Conservation (phyloP, 176 grass and related monocot species). For the Zea mays region DNA sequence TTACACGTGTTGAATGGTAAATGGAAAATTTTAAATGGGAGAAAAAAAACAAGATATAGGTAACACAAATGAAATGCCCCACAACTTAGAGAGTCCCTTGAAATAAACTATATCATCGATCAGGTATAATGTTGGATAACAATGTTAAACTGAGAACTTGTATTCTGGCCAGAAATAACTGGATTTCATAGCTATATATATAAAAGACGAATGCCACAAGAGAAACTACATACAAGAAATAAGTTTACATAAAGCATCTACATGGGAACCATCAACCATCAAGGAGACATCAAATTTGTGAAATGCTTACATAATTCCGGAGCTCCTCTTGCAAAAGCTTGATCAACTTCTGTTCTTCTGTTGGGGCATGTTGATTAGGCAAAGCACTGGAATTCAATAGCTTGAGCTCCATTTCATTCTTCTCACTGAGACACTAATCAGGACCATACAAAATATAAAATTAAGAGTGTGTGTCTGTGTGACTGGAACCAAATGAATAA, state of each 20-base stretch:
- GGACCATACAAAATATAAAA: slow-evolving; percentile 40
- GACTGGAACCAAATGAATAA: slow-evolving; percentile 41
- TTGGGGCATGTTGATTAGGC: slow-evolving; percentile 43
- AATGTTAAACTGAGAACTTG: neutral
- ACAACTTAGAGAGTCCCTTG: neutral
- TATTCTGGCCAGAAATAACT: neutral
- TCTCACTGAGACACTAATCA: slow-evolving; percentile 59
- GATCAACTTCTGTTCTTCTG: slow-evolving; percentile 79
- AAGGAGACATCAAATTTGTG: slow-evolving; percentile 26
- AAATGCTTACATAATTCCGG: slow-evolving; percentile 68
- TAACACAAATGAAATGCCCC: neutral
- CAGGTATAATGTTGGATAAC: slow-evolving; percentile 21
- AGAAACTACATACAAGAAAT: neutral
- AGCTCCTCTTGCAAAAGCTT: slow-evolving; percentile 83
- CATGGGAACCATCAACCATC: slow-evolving; percentile 35
- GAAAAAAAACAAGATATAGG: slow-evolving; percentile 1
- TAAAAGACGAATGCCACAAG: neutral
- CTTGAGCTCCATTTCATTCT: slow-evolving; percentile 59
- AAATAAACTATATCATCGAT: slow-evolving; percentile 18
- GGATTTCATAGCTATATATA: slow-evolving; percentile 7
- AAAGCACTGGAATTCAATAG: slow-evolving; percentile 44
- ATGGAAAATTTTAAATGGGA: neutral
- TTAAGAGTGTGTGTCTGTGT: neutral
- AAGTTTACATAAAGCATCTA: slow-evolving; percentile 20
- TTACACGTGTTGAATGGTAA: neutral